Evolutionary conservation across 2,329 filamentous ascomycete genomes (phyloP).

Genomic region (Paracoccidioides brasiliensis): DNA sequence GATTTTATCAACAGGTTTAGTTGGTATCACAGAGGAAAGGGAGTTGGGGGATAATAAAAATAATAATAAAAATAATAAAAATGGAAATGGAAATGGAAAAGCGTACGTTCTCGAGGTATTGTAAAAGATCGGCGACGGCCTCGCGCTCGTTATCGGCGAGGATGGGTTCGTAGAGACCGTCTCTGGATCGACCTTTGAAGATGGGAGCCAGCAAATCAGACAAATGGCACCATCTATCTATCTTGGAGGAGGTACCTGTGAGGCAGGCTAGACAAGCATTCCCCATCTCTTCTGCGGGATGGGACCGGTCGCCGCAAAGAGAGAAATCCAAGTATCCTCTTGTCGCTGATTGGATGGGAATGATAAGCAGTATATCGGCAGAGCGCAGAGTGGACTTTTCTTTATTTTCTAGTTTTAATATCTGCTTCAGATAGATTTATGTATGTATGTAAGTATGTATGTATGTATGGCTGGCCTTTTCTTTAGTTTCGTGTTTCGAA

Average conservation of each 20-base stretch:
- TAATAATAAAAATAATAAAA: no score
- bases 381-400: background rate
- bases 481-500: no score
- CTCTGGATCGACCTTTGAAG: constrained; percentile 55
- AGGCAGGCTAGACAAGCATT: constrained; percentile 31
- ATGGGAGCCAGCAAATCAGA: constrained; percentile 28
- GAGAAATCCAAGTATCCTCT: background rate
- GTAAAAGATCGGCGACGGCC: constrained; percentile 86
- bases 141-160: constrained; percentile 93
- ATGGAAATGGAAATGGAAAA: no score
- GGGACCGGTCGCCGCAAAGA: background rate
- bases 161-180: constrained; percentile 72
- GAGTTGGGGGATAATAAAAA: no score
- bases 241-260: constrained; percentile 18
- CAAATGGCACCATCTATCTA: constrained; percentile 33
- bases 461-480: no score
- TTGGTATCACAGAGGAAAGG: constrained; percentile 9
- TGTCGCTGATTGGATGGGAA: background rate
- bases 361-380: background rate
- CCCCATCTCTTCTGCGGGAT: constrained; percentile 9
- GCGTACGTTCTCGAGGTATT: constrained; percentile 90
- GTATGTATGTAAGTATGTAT: no score
- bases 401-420: background rate
- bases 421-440: background rate
- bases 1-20: constrained; percentile 4